Evolutionary conservation across 306 rosid species (phyloP).

Genomic region (Ammopiptanthus mongolicus): DNA sequence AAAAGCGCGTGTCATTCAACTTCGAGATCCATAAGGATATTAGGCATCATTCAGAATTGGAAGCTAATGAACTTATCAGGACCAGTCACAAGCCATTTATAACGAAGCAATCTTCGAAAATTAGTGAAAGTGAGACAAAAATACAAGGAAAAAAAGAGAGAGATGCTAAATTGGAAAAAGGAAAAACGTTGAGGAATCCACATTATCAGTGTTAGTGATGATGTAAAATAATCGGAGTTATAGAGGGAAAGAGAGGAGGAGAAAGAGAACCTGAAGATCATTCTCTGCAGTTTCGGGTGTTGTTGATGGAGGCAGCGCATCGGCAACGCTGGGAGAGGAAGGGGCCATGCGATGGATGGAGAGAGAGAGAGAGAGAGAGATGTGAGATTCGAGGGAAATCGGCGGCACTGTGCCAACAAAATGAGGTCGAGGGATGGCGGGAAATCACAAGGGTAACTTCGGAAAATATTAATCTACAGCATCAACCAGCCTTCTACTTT

Average conservation of each 20-base stretch:
- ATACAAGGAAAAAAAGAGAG: neutral
- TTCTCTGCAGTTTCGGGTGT: slow-evolving; percentile 13
- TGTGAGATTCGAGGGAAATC: neutral
- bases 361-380: neutral
- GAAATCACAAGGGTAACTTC: slow-evolving; percentile 12
- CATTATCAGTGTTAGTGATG: neutral
- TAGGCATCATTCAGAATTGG: neutral
- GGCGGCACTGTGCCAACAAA: neutral
- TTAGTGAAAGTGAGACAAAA: neutral
- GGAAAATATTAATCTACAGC: neutral
- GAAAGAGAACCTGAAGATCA: slow-evolving; percentile 30
- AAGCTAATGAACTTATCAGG: neutral
- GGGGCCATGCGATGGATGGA: slow-evolving; percentile 24
- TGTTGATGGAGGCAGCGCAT: slow-evolving; percentile 3
- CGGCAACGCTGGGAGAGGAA: slow-evolving; percentile 6
- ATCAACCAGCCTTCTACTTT: no score
- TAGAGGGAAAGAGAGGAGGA: neutral
- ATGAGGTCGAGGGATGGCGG: neutral
- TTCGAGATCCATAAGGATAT: neutral
- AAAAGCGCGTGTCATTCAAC: neutral
- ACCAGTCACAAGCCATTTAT: neutral
- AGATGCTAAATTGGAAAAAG: neutral
- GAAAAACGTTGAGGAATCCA: neutral
- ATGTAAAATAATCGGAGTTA: neutral
- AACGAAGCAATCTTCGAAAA: neutral